Evolutionary conservation across 2,329 filamentous ascomycete species (phyloP), one percentile per base, ranked within the genome.

Genomic region (Fusarium scirpi): DNA sequence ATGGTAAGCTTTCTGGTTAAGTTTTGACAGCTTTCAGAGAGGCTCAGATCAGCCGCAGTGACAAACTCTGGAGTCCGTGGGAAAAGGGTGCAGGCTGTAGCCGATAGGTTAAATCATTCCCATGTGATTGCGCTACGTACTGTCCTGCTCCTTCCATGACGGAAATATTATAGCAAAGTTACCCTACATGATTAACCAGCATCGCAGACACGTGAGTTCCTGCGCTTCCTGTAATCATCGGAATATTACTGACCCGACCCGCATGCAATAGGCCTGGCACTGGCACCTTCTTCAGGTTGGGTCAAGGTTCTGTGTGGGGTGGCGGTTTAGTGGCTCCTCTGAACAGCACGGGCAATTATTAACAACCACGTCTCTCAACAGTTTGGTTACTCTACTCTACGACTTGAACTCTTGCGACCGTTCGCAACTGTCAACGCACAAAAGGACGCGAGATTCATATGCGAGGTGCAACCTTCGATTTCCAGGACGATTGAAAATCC

Each of bases 311-410:
- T 70, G 63, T 72, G 70, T 56, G 57, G 64, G 58, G 65, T 71
- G 68, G 70, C 68, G 61, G 64, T 41, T 41, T 74, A 72, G 71
- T 67, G 67, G 69, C 52, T 68, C 66, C 62, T 65, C 20, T 48
- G 29, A 62, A 62, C 56, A 54, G 44, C 65, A 61, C 46, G 43
- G 57, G 65, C 46, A 71, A 62, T 68, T 60, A 58, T 74, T 63
- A 66, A 61, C 54, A 69, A 74, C 72, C 71, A 75, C 72, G 66
- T 74, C 72, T 72, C 72, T 74, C 72, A 74, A 69, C 72, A 72
- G 59, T 64, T 62, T 44, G 43, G 24, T 57, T 18, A 52, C 62
- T 40, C 44, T 43, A 29, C 47, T 41, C 44, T 43, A 45, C 58
- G 51, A 38, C 22, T 47, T 53, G 38, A 62, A 52, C 43, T 55